Percentiles rank a stretch among this genome's conserved stretches.
Conservation (phyloP, 257 asterid species). For the Parsonsia alboflavescens region DNA sequence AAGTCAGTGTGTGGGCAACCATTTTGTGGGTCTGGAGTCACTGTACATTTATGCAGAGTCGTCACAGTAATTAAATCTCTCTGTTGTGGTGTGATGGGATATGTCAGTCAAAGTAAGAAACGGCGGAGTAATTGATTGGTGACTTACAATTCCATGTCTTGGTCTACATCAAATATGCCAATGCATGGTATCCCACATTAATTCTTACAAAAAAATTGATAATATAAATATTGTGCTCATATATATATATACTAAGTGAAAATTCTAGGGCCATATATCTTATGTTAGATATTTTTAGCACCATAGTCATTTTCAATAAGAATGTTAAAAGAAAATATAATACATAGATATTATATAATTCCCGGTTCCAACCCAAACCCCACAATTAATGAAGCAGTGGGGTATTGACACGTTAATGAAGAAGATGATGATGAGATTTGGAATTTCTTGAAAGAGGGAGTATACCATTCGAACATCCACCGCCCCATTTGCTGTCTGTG, state of each 20-base stretch:
- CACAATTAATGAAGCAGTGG: conserved; percentile 11
- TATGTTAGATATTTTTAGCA: no score
- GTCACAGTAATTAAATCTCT: neutral
- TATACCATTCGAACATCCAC: neutral
- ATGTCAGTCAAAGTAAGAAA: neutral
- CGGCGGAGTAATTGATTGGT: neutral
- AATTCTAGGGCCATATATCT: no score
- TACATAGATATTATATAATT: no score
- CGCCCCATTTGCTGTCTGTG: conserved; percentile 5
- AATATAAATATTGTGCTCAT: no score
- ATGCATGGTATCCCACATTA: neutral
- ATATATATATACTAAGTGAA: no score
- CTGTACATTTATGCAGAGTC: neutral
- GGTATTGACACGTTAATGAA: conserved; percentile 23
- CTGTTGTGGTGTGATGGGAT: neutral
- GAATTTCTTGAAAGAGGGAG: neutral
- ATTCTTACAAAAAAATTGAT: neutral
- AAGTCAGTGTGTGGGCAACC: neutral
- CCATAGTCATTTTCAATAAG: no score
- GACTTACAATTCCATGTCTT: neutral
- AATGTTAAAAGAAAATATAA: no score
- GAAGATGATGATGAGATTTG: neutral
- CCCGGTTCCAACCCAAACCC: no score
- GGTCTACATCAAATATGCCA: neutral
- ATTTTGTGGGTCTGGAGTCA: neutral